Conservation (phyloP, 164 flowering plant genomes). For the Dillenia turbinata region DNA sequence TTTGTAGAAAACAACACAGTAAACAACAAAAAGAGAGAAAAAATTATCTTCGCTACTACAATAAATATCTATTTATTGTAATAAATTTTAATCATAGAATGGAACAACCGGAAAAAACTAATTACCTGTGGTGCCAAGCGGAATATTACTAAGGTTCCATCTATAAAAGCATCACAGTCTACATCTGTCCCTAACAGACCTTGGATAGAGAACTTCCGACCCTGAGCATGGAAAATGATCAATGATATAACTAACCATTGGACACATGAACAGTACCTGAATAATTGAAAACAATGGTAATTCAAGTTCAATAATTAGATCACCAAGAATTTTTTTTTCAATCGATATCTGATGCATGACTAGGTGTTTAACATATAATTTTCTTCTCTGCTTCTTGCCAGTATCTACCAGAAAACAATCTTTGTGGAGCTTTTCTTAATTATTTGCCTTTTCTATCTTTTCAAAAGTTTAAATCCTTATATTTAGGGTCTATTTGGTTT, state of each 20-base stretch:
- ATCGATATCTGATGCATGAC: too few species aligned
- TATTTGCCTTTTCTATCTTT: too few species aligned
- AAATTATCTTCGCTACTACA: not conserved
- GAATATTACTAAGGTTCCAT: conserved; percentile 85
- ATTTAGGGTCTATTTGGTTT: too few species aligned
- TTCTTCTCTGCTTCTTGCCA: too few species aligned
- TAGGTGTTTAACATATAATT: too few species aligned
- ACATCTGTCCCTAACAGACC: conserved; percentile 77
- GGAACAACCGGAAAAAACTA: not conserved
- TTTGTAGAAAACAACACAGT: not conserved
- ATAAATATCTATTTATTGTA: too few species aligned
- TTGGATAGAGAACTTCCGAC: conserved; percentile 84
- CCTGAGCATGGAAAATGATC: conserved; percentile 35
- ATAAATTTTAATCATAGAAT: not conserved
- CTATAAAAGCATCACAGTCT: conserved; percentile 39
- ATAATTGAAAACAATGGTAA: too few species aligned
- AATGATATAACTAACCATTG: conserved; percentile 2
- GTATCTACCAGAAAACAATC: too few species aligned
- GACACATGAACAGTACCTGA: not conserved
- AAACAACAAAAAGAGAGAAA: not conserved
- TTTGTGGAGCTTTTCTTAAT: too few species aligned
- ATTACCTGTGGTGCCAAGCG: conserved; percentile 99
- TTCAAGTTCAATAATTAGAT: too few species aligned
- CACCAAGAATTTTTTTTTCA: too few species aligned
- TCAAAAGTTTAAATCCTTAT: too few species aligned